These are phyloP conservation scores for Boletus coccyginus DNA, from an alignment of 768 basidiomycete genomes.

Conservation along the genomic window DNA sequence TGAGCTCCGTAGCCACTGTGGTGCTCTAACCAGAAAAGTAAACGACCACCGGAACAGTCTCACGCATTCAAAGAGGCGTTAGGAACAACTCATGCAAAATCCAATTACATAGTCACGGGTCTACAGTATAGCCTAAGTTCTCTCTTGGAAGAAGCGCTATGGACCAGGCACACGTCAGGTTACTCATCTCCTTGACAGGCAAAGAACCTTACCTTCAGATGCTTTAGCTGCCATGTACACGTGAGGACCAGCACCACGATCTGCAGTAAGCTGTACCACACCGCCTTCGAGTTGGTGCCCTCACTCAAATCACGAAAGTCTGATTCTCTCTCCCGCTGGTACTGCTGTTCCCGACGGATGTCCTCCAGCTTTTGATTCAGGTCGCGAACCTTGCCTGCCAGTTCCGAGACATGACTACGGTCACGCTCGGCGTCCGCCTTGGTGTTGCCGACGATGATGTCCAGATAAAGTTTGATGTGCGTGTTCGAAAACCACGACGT, in stretches of 20 bases:
- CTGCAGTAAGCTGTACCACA: slow-evolving; percentile 93
- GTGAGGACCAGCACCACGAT: slow-evolving; percentile 80
- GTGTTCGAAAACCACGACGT: slow-evolving; percentile 83
- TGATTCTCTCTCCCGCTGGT: slow-evolving; percentile 93
- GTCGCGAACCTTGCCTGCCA: slow-evolving; percentile 83
- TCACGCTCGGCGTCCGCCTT: slow-evolving; percentile 87
- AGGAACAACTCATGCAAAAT: neutral
- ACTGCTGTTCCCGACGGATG: slow-evolving; percentile 93
- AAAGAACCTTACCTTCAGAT: slow-evolving; percentile 67
- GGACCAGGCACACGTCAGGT: slow-evolving; percentile 4
- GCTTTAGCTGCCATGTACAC: slow-evolving; percentile 90
- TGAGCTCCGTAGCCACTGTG: no score
- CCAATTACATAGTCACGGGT: slow-evolving; percentile 1
- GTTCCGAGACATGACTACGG: slow-evolving; percentile 77
- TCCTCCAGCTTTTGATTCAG: slow-evolving; percentile 92
- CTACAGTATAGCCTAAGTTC: slow-evolving; percentile 43
- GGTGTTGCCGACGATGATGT: slow-evolving; percentile 86
- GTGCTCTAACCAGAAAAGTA: no score
- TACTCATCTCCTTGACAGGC: neutral
- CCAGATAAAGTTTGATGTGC: slow-evolving; percentile 93
- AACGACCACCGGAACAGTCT: neutral
- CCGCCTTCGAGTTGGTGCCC: slow-evolving; percentile 83
- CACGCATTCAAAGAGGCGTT: neutral
- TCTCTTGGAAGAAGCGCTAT: slow-evolving; percentile 84
- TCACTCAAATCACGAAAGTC: slow-evolving; percentile 90